phyloP scores from a whole-genome alignment of 139 green algal genomes.

The Tetraselmis chui region DNA sequence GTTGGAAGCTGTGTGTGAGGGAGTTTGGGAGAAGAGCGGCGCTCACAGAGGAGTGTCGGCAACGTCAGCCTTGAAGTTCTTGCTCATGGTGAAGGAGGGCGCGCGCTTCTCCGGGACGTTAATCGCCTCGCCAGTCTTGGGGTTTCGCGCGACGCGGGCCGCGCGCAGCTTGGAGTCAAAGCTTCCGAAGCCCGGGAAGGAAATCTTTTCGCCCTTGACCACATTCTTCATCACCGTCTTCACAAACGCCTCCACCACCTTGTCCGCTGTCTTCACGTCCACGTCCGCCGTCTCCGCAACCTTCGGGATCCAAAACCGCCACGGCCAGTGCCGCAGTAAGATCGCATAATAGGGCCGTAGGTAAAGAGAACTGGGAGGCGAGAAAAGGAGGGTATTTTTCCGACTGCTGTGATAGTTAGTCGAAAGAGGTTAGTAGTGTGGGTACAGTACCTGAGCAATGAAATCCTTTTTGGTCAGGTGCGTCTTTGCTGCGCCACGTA shows the following conservation, averaged over 20 bases:
- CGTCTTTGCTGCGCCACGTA: too few relatives aligned
- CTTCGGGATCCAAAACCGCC: neutral
- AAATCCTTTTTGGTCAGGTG: too few relatives aligned
- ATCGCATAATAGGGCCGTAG: too few relatives aligned
- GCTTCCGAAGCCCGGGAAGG: slow-evolving; percentile 1
- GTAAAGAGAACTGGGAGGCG: too few relatives aligned
- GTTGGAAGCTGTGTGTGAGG: too few relatives aligned
- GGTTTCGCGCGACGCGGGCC: neutral
- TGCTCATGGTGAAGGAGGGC: neutral
- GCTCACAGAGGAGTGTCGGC: too few relatives aligned
- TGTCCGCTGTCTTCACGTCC: neutral
- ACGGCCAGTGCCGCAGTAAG: too few relatives aligned
- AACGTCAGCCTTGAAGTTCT: neutral
- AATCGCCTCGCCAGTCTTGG: neutral
- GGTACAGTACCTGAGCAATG: too few relatives aligned
- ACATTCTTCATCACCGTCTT: neutral
- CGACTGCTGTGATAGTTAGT: too few relatives aligned
- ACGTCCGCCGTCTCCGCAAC: neutral
- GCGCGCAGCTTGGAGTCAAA: neutral
- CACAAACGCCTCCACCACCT: neutral
- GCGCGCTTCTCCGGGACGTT: neutral
- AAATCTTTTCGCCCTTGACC: neutral
- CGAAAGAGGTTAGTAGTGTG: too few relatives aligned
- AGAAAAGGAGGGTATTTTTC: too few relatives aligned
- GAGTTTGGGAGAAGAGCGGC: too few relatives aligned